These are phyloP conservation scores for Hypoxylon sp. DNA, from an alignment of 2,329 filamentous ascomycete genomes.

Conservation along the genomic window DNA sequence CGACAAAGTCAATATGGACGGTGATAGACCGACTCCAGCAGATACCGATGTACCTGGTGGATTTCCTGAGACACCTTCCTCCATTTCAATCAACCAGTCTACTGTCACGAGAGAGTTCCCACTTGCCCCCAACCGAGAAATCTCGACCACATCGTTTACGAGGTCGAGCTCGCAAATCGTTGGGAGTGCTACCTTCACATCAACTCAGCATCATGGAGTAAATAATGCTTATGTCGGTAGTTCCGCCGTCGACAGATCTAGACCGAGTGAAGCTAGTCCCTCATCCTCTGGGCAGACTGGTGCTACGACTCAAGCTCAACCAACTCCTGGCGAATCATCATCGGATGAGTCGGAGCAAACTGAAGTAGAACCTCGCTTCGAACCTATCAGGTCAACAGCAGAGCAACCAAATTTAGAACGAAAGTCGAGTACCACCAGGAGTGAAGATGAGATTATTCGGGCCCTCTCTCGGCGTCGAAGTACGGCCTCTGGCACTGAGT, in stretches of 20 bases:
- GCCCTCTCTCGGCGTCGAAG: conserved; percentile 64
- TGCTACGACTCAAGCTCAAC: conserved; percentile 3
- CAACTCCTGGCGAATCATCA: conserved; percentile 26
- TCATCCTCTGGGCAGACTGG: conserved; percentile 25
- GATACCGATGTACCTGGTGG: conserved; percentile 53
- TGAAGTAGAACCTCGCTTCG: conserved; percentile 46
- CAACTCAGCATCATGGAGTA: conserved; percentile 10
- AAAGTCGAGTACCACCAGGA: conserved; percentile 50
- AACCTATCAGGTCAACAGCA: conserved; percentile 48
- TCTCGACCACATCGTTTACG: conserved; percentile 11
- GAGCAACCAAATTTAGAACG: conserved; percentile 42
- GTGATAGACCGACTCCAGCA: conserved; percentile 48
- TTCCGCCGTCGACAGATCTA: background rate
- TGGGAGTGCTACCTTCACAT: conserved; percentile 6
- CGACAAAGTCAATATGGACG: conserved; percentile 44
- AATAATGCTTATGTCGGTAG: conserved; percentile 21
- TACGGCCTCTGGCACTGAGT: conserved; percentile 48
- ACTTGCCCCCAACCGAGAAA: conserved; percentile 15
- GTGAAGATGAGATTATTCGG: conserved; percentile 66
- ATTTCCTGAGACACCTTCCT: conserved; percentile 50
- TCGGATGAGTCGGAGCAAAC: conserved; percentile 39
- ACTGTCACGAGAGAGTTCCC: conserved; percentile 29
- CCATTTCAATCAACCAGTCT: conserved; percentile 31
- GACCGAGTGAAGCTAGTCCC: conserved; percentile 23
- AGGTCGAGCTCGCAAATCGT: conserved; percentile 12